Conservation (phyloP, 2,329 filamentous ascomycete genomes). For the Pyrenochaeta sp. region DNA sequence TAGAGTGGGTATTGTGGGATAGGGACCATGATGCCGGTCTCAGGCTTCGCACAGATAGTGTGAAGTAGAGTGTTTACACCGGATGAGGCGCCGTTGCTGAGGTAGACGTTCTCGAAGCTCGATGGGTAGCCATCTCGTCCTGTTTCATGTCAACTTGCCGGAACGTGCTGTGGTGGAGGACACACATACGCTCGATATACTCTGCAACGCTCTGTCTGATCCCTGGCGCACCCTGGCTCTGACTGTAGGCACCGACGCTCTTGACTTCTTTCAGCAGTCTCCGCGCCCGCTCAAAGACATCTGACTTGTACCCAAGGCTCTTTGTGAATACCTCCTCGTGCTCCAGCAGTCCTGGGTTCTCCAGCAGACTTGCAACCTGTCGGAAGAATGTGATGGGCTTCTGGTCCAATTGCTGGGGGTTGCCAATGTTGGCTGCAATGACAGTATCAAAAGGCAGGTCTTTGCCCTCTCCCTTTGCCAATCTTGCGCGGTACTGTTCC, state of each 20-base stretch:
- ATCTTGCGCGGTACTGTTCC: constrained; percentile 83
- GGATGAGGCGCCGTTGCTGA: constrained; percentile 89
- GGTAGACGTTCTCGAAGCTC: constrained; percentile 82
- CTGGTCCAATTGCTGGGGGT: constrained; percentile 98
- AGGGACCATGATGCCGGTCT: constrained; percentile 87
- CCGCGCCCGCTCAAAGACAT: constrained; percentile 85
- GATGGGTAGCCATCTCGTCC: constrained; percentile 88
- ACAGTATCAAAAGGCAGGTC: constrained; percentile 85
- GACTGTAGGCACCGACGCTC: constrained; percentile 95
- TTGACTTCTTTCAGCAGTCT: constrained; percentile 83
- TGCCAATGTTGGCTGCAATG: constrained; percentile 98
- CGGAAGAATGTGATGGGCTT: constrained; percentile 99
- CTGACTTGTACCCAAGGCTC: constrained; percentile 83
- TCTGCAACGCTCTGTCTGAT: constrained; percentile 90
- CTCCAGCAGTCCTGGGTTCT: constrained; percentile 86
- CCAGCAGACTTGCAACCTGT: constrained; percentile 90
- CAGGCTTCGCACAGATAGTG: constrained; percentile 80
- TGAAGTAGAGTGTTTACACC: constrained; percentile 94
- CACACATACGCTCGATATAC: constrained; percentile 81
- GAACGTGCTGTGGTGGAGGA: background rate
- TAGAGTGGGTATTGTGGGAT: constrained; percentile 99
- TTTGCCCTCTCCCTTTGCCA: constrained; percentile 68
- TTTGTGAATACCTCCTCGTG: constrained; percentile 81
- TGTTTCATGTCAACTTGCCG: constrained; percentile 47
- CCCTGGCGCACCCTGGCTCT: constrained; percentile 85